These are phyloP conservation scores for Coniochaeta sp. DNA, from an alignment of 2,329 filamentous ascomycete species.

Conservation along the genomic window DNA sequence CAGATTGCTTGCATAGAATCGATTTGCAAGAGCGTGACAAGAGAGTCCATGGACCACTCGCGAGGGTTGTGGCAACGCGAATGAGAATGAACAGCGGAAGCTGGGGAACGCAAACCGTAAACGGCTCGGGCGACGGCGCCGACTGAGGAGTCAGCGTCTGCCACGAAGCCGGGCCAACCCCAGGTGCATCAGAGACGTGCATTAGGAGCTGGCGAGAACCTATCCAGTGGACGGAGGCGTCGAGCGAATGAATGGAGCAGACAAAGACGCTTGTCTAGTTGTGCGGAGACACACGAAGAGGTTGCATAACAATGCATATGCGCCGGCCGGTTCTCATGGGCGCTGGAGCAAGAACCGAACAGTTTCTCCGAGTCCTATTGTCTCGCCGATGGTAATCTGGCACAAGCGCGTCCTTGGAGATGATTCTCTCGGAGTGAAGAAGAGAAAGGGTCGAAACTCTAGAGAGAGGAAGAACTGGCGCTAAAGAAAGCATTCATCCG, in stretches of 20 bases:
- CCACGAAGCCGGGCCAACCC: slow-evolving; percentile 19
- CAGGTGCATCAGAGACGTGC: slow-evolving; percentile 10
- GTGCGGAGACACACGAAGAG: neutral
- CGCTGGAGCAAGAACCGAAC: neutral
- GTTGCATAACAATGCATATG: neutral
- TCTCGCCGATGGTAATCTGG: neutral
- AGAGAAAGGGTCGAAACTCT: no score
- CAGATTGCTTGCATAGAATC: neutral
- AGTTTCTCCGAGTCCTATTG: neutral
- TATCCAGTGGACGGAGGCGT: neutral
- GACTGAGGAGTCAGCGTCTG: slow-evolving; percentile 18
- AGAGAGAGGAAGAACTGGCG: no score
- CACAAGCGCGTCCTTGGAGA: no score
- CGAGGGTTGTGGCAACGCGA: neutral
- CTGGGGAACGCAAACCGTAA: neutral
- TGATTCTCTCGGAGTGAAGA: neutral
- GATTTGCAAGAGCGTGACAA: neutral
- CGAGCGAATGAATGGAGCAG: neutral
- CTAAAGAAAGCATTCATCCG: no score
- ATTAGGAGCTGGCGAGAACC: slow-evolving; percentile 10
- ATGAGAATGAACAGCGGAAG: neutral
- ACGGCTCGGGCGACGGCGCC: slow-evolving; percentile 2
- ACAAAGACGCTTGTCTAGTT: neutral
- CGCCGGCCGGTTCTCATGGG: neutral
- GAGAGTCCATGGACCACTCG: neutral